These are phyloP conservation scores for Clonostachys solani DNA, from an alignment of 2,329 filamentous ascomycete genomes.

Conservation along the genomic window DNA sequence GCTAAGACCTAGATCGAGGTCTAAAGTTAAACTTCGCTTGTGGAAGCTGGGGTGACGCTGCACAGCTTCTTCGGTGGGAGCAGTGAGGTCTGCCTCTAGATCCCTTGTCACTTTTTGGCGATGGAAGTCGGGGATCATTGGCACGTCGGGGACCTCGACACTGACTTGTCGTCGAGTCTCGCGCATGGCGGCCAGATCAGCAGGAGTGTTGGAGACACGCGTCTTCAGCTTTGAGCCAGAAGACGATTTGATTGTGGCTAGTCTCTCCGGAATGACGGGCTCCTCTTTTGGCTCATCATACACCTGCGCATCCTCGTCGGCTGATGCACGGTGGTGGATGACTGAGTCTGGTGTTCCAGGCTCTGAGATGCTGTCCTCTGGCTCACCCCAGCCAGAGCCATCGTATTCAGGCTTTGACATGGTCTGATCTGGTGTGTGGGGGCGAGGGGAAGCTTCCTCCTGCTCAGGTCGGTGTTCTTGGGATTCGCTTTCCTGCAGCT, in stretches of 20 bases:
- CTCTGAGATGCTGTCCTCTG: slow-evolving; percentile 49
- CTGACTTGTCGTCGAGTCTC: slow-evolving; percentile 83
- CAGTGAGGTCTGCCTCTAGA: background rate
- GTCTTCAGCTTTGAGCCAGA: slow-evolving; percentile 80
- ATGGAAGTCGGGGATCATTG: slow-evolving; percentile 58
- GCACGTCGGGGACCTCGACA: slow-evolving; percentile 59
- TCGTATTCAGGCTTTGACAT: slow-evolving; percentile 59
- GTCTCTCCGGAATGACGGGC: slow-evolving; percentile 70
- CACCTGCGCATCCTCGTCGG: slow-evolving; percentile 23
- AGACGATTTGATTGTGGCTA: slow-evolving; percentile 85
- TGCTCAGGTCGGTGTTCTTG: background rate
- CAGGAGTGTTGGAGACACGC: slow-evolving; percentile 79
- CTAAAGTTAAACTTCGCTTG: slow-evolving; percentile 76
- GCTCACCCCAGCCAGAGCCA: slow-evolving; percentile 56
- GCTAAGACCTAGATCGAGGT: slow-evolving; percentile 79
- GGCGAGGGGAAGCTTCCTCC: slow-evolving; percentile 31
- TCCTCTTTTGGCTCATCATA: slow-evolving; percentile 37
- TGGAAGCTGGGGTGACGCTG: slow-evolving; percentile 71
- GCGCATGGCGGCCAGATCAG: slow-evolving; percentile 80
- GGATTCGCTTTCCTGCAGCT: too few species aligned
- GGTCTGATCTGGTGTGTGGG: slow-evolving; percentile 42
- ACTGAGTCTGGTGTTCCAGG: slow-evolving; percentile 84
- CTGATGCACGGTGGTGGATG: slow-evolving; percentile 67
- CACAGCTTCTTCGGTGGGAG: slow-evolving; percentile 32
- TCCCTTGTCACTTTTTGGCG: slow-evolving; percentile 45